phyloP scores from a whole-genome alignment of 1,284 basidiomycete genomes.

The Cystobasidium pallidum region DNA sequence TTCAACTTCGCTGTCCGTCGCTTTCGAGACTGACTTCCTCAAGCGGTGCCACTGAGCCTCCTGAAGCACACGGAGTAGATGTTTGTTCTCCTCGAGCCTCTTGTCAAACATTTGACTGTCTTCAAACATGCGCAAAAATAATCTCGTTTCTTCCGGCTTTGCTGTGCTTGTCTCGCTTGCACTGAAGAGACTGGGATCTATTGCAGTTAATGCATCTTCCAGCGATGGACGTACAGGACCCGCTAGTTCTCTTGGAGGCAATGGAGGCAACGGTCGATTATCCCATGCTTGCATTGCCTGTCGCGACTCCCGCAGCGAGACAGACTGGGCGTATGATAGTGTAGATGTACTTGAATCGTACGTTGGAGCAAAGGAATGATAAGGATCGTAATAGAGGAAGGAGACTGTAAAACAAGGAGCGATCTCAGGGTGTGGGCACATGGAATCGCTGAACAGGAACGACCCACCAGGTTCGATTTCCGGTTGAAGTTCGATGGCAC shows the following conservation, averaged over 20 bases:
- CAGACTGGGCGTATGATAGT: constrained; percentile 36
- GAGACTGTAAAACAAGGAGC: background rate
- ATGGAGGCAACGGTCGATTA: constrained; percentile 15
- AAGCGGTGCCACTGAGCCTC: constrained; percentile 37
- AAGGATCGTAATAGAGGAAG: constrained; percentile 49
- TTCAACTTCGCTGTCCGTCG: constrained; percentile 13
- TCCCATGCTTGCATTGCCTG: constrained; percentile 19
- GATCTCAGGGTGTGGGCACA: background rate
- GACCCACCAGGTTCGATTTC: constrained; percentile 26
- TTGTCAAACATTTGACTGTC: constrained; percentile 28
- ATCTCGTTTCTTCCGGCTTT: constrained; percentile 5
- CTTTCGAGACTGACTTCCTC: constrained; percentile 5
- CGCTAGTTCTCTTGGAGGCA: constrained; percentile 15
- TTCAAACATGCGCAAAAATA: constrained; percentile 18
- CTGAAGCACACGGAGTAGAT: constrained; percentile 27
- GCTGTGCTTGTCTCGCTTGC: background rate
- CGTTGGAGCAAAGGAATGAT: constrained; percentile 47
- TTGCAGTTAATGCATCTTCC: background rate
- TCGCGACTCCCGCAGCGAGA: constrained; percentile 11
- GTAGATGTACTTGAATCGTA: constrained; percentile 49
- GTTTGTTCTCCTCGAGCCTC: constrained; percentile 31
- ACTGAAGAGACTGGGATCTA: constrained; percentile 27
- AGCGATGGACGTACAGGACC: background rate
- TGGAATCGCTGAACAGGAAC: background rate
- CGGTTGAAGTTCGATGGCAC: constrained; percentile 6